These are phyloP conservation scores for Hypoxylon sp. DNA, from an alignment of 2,329 filamentous ascomycete species.

Conservation along the genomic window DNA sequence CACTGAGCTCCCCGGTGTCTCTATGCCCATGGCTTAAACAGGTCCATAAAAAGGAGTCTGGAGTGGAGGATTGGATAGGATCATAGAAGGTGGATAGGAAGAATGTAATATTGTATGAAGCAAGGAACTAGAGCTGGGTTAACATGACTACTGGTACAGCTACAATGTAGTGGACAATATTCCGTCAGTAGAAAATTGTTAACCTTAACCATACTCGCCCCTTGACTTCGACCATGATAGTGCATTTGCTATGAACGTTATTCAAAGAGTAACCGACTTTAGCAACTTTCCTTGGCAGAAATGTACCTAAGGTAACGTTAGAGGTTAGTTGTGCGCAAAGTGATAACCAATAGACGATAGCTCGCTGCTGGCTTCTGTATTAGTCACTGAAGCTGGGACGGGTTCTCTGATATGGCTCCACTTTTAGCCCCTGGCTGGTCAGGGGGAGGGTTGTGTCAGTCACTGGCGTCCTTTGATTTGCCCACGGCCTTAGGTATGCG, in stretches of 20 bases:
- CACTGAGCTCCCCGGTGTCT: constrained; percentile 49
- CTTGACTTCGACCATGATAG: not conserved
- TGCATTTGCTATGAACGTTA: not conserved
- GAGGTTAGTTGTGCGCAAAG: no score
- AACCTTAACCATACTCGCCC: not conserved
- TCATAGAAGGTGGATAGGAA: not conserved
- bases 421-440: no score
- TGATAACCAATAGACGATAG: no score
- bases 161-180: not conserved
- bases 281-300: no score
- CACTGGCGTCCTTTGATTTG: no score
- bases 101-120: constrained; percentile 4
- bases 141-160: not conserved
- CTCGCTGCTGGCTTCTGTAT: no score
- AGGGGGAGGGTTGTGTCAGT: no score
- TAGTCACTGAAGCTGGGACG: no score
- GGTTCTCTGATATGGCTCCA: no score
- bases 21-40: constrained; percentile 46
- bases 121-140: not conserved
- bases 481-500: no score
- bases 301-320: no score
- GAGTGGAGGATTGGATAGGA: not conserved
- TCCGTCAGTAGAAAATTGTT: not conserved
- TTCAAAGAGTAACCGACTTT: not conserved
- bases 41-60: not conserved